phyloP scores from a whole-genome alignment of 192 early-diverging fungal species.

The Martensiomyces pterosporus region DNA sequence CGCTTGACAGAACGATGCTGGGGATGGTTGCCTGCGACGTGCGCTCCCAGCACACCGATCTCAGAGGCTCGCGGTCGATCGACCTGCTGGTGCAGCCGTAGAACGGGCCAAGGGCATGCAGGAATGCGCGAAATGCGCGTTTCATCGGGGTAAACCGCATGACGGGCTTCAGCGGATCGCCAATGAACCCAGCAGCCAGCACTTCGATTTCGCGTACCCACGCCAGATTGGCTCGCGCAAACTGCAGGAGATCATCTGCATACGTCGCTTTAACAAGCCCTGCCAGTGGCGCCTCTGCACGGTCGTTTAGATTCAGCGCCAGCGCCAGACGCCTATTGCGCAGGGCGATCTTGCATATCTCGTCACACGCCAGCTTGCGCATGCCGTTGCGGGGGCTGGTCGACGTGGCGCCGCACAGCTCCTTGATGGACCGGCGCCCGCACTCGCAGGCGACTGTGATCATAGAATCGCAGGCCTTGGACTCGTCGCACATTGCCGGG shows the following conservation, averaged over 20 bases:
- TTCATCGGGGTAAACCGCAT: constrained; percentile 71
- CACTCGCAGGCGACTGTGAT: constrained; percentile 71
- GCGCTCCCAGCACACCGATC: constrained; percentile 60
- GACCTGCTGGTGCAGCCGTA: constrained; percentile 71
- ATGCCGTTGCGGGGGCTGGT: constrained; percentile 36
- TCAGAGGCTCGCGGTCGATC: constrained; percentile 73
- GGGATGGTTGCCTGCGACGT: constrained; percentile 22
- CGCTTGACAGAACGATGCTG: constrained; percentile 30
- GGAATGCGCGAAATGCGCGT: constrained; percentile 58
- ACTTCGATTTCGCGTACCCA: constrained; percentile 71
- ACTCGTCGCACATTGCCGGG: constrained; percentile 69
- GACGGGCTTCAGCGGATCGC: constrained; percentile 49
- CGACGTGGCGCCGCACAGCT: constrained; percentile 63
- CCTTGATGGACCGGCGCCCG: constrained; percentile 58
- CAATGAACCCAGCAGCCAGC: constrained; percentile 61
- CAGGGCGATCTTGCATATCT: constrained; percentile 70
- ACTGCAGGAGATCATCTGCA: constrained; percentile 63
- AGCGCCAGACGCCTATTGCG: constrained; percentile 76
- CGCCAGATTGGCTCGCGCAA: constrained; percentile 57
- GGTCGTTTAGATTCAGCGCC: constrained; percentile 68
- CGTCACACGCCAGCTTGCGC: constrained; percentile 68
- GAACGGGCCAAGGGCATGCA: constrained; percentile 67
- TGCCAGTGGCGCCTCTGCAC: constrained; percentile 26
- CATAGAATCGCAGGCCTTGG: constrained; percentile 59
- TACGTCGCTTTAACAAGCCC: constrained; percentile 48